Base-by-base conservation (phyloP, 192 early-diverging fungal species). In the Rhizophagus clarus region DNA sequence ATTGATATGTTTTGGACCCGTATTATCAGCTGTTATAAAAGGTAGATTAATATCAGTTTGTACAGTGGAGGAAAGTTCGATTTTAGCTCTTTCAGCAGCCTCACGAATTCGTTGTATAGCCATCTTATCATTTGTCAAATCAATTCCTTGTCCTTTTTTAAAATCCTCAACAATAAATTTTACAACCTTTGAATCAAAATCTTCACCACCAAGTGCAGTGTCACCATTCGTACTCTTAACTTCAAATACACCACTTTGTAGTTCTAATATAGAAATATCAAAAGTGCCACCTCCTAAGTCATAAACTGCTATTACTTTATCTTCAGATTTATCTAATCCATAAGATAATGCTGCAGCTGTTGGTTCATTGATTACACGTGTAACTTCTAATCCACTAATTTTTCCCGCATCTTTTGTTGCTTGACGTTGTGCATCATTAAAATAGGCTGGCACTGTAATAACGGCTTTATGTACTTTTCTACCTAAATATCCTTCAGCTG, bases 31-130 rank as follows among this genome's bases (percentile, higher is more conserved):
- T 66, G 97, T 98, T 82, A 98, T 98, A 86, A 92, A 98, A 20
- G 97, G 97, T 31, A 98, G 89, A 87, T 96, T 97, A 87, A 99
- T 97, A 69, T 99, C 97, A 66, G 97, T 98, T 87, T 79, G 93
- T 28, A 95, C 84, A 64, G 96, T 95, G 81, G 95, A 94, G 42
- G 98, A 99, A 42, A 99, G 89, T 87, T 98, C 98, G 80, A 97
- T 97, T 92, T 99, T 99, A 81, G 97, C 97, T 88, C 97, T 99
- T 83, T 99, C 97, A 83, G 94, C 92, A n/a, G 95, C 97, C 86
- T 98, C 97, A 88, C 97, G 95, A 79, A 99, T 94, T 87, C 97
- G 96, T 88, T 98, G 97, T 75, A 97, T 93, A 20, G 98, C 97
- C 93, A 97, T 98, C 80, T 94, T 92, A 88, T 99, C 97, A 67